phyloP scores from a whole-genome alignment of 345 rosid species.

The Moricandia moricandioides region DNA sequence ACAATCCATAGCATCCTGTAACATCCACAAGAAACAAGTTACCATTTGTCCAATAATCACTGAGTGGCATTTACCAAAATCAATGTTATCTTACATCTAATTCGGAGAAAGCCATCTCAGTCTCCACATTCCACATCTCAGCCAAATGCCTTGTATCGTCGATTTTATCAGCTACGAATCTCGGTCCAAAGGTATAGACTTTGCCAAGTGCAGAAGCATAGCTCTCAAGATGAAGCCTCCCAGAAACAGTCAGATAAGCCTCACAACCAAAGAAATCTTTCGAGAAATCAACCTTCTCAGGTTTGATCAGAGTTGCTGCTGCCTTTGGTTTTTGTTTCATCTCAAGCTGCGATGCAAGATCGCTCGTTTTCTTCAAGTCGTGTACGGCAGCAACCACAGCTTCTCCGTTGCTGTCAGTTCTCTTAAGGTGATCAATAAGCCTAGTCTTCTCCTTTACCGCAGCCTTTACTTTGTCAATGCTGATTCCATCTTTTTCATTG shows the following conservation, averaged over 20 bases:
- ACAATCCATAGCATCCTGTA: slow-evolving; percentile 77
- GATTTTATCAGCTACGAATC: slow-evolving; percentile 62
- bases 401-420: slow-evolving; percentile 80
- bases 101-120: slow-evolving; percentile 74
- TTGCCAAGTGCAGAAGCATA: slow-evolving; percentile 88
- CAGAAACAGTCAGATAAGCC: slow-evolving; percentile 62
- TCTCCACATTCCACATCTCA: slow-evolving; percentile 85
- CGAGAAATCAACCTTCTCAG: slow-evolving; percentile 37
- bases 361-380: slow-evolving; percentile 66
- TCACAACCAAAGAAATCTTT: slow-evolving; percentile 61
- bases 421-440: slow-evolving; percentile 66
- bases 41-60: not conserved
- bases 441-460: slow-evolving; percentile 61
- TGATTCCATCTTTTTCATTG: slow-evolving; percentile 40
- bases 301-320: slow-evolving; percentile 32
- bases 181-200: slow-evolving; percentile 84
- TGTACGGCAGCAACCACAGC: slow-evolving; percentile 62
- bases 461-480: slow-evolving; percentile 57
- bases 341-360: slow-evolving; percentile 68
- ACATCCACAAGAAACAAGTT: slow-evolving; percentile 18
- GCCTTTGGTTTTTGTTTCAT: slow-evolving; percentile 44
- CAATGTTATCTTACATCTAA: slow-evolving; percentile 54
- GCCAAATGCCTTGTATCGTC: slow-evolving; percentile 51
- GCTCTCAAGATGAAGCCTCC: slow-evolving; percentile 84
- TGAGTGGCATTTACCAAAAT: not conserved